A percentile compares a stretch with the other conserved stretches of the same genome.
Conservation (phyloP, 2,329 filamentous ascomycete species). For the Ophiocordyceps polyrhachis-furcata region DNA sequence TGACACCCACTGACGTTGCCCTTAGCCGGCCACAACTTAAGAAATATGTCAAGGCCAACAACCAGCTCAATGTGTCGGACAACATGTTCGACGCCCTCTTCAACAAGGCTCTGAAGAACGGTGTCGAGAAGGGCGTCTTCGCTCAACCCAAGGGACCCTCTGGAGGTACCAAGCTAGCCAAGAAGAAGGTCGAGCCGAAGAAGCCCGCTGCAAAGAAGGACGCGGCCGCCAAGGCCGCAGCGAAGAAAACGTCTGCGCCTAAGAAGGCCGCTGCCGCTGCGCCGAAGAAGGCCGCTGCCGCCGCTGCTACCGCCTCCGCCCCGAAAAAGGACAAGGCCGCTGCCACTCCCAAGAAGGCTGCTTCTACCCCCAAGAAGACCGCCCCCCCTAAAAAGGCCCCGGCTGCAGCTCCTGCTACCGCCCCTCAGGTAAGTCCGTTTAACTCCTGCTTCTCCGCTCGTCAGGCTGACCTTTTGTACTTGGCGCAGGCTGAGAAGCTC, state of each 20-base stretch:
- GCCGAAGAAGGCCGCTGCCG: slow-evolving; percentile 22
- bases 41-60: slow-evolving; percentile 41
- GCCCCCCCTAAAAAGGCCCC: no score
- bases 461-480: neutral
- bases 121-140: slow-evolving; percentile 76
- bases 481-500: slow-evolving; percentile 38
- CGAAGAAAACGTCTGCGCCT: slow-evolving; percentile 8
- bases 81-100: slow-evolving; percentile 54
- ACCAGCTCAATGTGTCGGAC: slow-evolving; percentile 26
- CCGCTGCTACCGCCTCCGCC: slow-evolving; percentile 20
- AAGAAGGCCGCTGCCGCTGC: slow-evolving; percentile 9
- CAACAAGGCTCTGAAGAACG: slow-evolving; percentile 67
- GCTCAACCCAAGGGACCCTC: slow-evolving; percentile 82
- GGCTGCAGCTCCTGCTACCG: slow-evolving; percentile 7
- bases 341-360: slow-evolving; percentile 7
- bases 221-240: slow-evolving; percentile 10
- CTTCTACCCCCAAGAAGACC: no score
- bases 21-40: slow-evolving; percentile 38
- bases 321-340: slow-evolving; percentile 17
- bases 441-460: neutral
- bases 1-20: neutral
- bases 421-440: slow-evolving; percentile 7
- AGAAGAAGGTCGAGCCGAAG: slow-evolving; percentile 40
- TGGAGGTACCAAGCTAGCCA: slow-evolving; percentile 80
- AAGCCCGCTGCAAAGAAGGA: slow-evolving; percentile 17